Conservation (phyloP, 202 grass and related monocot genomes). For the Schoenoplectus tabernaemontani region DNA sequence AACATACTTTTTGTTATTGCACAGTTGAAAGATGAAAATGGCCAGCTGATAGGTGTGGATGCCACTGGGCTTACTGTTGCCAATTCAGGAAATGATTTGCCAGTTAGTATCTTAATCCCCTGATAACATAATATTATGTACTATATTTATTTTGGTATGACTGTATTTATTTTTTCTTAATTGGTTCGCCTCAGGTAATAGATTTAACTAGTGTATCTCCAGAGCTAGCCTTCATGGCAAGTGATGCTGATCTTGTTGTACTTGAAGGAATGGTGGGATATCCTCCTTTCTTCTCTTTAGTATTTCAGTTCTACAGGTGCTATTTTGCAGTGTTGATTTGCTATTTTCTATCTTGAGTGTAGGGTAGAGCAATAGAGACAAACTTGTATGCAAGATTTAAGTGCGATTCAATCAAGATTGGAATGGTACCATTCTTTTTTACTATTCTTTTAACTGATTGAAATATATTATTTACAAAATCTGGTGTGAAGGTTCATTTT, state of each 20-base stretch:
- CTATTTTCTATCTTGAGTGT: conserved; percentile 11
- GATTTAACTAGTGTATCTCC: conserved; percentile 78
- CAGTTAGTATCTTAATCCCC: conserved; percentile 43
- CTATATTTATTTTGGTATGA: neutral
- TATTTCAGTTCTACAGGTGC: neutral
- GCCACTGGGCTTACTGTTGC: conserved; percentile 65
- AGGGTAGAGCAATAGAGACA: conserved; percentile 96
- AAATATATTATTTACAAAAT: neutral
- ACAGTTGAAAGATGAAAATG: conserved; percentile 89
- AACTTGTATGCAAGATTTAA: conserved; percentile 90
- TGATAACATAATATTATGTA: neutral
- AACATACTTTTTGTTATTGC: neutral
- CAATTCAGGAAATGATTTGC: conserved; percentile 95
- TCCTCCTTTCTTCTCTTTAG: neutral
- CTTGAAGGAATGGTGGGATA: conserved; percentile 90
- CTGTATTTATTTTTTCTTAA: neutral
- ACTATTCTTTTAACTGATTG: neutral
- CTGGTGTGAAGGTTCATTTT: neutral
- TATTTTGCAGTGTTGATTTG: conserved; percentile 3
- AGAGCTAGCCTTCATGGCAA: conserved; percentile 71
- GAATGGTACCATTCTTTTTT: conserved; percentile 49
- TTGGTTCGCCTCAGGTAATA: conserved; percentile 56
- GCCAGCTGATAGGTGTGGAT: conserved; percentile 78
- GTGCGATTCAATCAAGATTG: conserved; percentile 96
- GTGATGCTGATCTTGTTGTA: conserved; percentile 71